These are phyloP conservation scores for Acanthamoeba lenticulata DNA, from an alignment of 208 protist species.

Conservation along the genomic window DNA sequence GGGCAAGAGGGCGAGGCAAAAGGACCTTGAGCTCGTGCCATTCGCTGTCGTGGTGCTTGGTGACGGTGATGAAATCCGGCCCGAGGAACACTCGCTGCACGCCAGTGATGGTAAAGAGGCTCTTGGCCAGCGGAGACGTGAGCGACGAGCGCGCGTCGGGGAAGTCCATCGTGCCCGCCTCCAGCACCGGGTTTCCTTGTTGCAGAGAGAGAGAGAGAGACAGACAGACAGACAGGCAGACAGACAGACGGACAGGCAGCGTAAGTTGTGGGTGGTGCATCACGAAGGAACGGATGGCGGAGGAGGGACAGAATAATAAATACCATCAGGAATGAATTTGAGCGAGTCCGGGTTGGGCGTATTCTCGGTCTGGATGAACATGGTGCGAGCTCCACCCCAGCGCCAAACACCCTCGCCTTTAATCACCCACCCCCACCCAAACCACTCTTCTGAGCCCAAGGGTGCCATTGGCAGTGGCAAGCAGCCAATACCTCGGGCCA, in stretches of 20 bases:
- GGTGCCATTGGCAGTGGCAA: too few relatives aligned
- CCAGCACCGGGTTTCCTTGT: neutral
- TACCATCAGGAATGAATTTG: conserved; percentile 83
- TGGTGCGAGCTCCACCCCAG: neutral
- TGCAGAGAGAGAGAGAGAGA: neutral
- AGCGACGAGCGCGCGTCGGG: conserved; percentile 32
- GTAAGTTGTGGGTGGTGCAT: too few relatives aligned
- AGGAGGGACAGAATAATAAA: conserved; percentile 48
- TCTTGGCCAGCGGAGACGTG: conserved; percentile 81
- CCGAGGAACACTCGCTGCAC: conserved; percentile 84
- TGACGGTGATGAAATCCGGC: conserved; percentile 85
- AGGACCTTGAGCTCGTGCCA: conserved; percentile 79
- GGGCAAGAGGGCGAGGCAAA: neutral
- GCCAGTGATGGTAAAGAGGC: conserved; percentile 79
- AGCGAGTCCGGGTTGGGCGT: conserved; percentile 87
- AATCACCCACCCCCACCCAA: too few relatives aligned
- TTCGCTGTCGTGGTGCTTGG: conserved; percentile 78
- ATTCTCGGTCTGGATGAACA: conserved; percentile 85
- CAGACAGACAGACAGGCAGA: neutral
- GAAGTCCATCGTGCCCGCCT: conserved; percentile 73
- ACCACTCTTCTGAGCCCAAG: neutral
- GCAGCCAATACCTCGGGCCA: neutral
- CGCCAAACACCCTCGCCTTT: neutral
- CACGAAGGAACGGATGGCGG: too few relatives aligned
- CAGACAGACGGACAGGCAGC: too few relatives aligned